Evolutionary conservation across 2,329 filamentous ascomycete species (phyloP), one percentile per base, ranked within the genome.

Genomic region (Whalleya microplaca): DNA sequence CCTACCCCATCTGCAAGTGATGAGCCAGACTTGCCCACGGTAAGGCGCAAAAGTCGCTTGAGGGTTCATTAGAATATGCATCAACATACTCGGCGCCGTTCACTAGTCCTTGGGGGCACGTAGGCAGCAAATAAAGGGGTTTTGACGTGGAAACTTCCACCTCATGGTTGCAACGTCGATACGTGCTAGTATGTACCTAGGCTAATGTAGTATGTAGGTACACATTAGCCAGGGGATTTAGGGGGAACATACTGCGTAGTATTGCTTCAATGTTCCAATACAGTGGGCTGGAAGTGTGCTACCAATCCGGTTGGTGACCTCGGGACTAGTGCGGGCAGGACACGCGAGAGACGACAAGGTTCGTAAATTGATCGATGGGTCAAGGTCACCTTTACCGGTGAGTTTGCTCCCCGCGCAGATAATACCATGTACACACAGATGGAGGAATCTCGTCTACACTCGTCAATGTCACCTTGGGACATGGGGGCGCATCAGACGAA

Each of bases 261-360:
- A n/a, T n/a, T n/a, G n/a, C n/a, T n/a, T n/a, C n/a, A n/a, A n/a
- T n/a, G n/a, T n/a, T n/a, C n/a, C n/a, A n/a, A 12, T 37, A 37
- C 32, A 37, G 32, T 37, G 32, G 32, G 10, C 9, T 58, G 60
- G 57, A 54, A 45, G 54, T 48, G 45, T 12, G 5, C 41, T 53
- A 52, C 45, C 21, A 59, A 59, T 62, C 56, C 53, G 59, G 56
- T 59, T 62, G 48, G 51, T 49, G 46, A 56, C n/a, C 58, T 56
- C 55, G 46, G 50, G 41, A 19, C 52, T 60, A 63, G 52, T 53
- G 48, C 48, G 48, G 43, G 54, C 45, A 62, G 48, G 54, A 46
- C 59, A 62, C 59, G 56, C 56, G 56, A 57, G 45, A 56, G 56
- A n/a, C 37, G 51, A 55, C 59, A 58, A 45, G 59, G 54, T 52